Evolutionary conservation across 352 stramenopile genomes (phyloP).

Genomic region (Aphanomyces astaci): DNA sequence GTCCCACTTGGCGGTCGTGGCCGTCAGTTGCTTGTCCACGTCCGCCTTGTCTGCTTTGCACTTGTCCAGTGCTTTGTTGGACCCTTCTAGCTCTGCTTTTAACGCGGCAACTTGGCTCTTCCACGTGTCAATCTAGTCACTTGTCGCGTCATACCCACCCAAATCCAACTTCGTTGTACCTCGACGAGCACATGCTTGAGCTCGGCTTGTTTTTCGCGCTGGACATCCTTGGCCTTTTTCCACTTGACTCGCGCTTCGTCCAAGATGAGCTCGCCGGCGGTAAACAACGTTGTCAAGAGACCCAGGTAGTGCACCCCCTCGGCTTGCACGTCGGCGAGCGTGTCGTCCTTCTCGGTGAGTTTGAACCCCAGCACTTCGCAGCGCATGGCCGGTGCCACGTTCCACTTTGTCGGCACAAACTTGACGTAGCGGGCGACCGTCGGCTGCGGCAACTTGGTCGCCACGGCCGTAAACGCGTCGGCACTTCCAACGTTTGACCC

Average conservation of each 20-base stretch:
- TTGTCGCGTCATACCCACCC: not conserved
- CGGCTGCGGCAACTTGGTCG: not conserved
- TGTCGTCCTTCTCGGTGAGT: conserved; percentile 40
- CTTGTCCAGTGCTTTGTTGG: conserved; percentile 15
- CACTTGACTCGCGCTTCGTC: conserved; percentile 64
- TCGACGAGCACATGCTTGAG: conserved; percentile 55
- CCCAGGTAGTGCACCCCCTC: conserved; percentile 34
- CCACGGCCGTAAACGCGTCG: conserved; percentile 1
- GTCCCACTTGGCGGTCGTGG: not conserved
- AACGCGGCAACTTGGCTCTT: not conserved
- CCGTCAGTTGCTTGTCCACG: not conserved
- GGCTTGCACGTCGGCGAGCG: conserved; percentile 28
- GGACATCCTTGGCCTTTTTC: conserved; percentile 60
- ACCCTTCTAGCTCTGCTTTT: conserved; percentile 5
- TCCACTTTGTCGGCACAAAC: conserved; percentile 56
- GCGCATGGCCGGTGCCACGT: conserved; percentile 48
- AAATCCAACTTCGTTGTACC: not conserved
- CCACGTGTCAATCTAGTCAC: conserved; percentile 14
- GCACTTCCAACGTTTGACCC: conserved; percentile 30
- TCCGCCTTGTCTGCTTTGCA: conserved; percentile 16
- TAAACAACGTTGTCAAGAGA: conserved; percentile 47
- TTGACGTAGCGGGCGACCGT: conserved; percentile 46
- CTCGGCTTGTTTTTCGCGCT: conserved; percentile 74
- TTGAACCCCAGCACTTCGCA: conserved; percentile 59
- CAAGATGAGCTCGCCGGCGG: conserved; percentile 42